Evolutionary conservation across 306 rosid genomes (phyloP), one percentile per base, ranked within the genome.

Genomic region (Herpetospermum pedunculosum): DNA sequence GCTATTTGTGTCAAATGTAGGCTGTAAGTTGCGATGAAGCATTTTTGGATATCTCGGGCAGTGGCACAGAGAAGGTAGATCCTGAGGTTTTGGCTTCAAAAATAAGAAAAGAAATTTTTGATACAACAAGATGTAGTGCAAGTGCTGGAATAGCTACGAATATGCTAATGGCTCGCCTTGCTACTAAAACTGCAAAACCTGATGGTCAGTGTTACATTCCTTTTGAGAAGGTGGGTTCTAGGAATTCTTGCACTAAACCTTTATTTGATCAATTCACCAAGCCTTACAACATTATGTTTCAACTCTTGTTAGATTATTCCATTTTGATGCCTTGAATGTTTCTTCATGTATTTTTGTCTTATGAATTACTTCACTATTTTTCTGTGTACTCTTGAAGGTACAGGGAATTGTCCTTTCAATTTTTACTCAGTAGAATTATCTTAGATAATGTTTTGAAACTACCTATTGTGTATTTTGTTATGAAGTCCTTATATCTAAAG

Each of bases 11-110:
- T 75, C 72, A 77, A 73, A 74, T 85, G 71, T 75, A 93, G 97
- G 98, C 98, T 32, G 94, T 93, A 59, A 93, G 98, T 89, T 93
- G 98, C 57, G 98, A 91, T 73, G 98, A 93, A 84, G 98, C 98
- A 73, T 91, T 84, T 87, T 79, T 94, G 76, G 97, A 91, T 59
- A 86, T 87, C 81, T 84, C 89, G 59, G 84, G 80, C n/a, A n/a
- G n/a, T n/a, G n/a, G n/a, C 73, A 78, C 59, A 37, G 89, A 83
- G 62, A 84, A 82, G 76, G 81, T 74, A 73, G 96, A 86, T 85
- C 96, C 90, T 16, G 85, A 86, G 70, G 67, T 81, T 78, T 78
- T 93, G 32, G 98, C 95, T 54, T 89, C 87, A 53, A 81, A 79
- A 38, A 82, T 91, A 70, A 86, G 98, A 81, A 79, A 73, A 81